Base-by-base conservation (phyloP, 2,329 filamentous ascomycete species). In the Xylaria sp. region DNA sequence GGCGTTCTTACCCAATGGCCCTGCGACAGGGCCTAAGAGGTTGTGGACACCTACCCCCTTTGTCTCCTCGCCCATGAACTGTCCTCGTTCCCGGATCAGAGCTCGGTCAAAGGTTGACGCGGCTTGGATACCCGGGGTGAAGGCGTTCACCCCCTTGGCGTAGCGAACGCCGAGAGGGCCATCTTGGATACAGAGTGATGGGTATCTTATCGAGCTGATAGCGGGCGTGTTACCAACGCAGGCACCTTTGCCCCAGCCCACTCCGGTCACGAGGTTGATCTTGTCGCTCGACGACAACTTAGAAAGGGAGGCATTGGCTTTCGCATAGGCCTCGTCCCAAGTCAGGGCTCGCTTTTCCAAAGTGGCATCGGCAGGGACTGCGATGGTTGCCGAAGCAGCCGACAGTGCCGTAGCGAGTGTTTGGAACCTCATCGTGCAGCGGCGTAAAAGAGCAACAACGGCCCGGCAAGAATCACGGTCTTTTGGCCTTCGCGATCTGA, bases 91-190 rank as follows among this genome's bases (percentile, higher is more conserved):
- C 57, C 88, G 86, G 78, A 95, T 92, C 52, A 95, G 79, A 1
- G 88, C 83, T 46, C 87, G 84, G 73, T 93, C 92, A 90, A 91
- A 96, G 0, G 91, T 95, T 1, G 90, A 85, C 0, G 90, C 92
- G 0, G 90, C 88, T 2, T 91, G 92, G 56, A 96, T 86, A 1
- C 90, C 92, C 0, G 92, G 91, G 0, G 92, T 90, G 73, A 94
- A 95, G 0, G 91, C 90, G 11, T 89, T 93, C 53, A 87, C 86
- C 70, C 88, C 85, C 56, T 89, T 86, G 28, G 85, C 86, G 73
- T 87, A 92, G 15, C 92, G 85, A 25, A 96, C 79, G 1, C 92
- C 92, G 2, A 94, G 79, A 0, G 92, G 92, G 0, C 91, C 91
- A 71, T 96, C 92, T 72, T 95, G 91, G 28, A 95, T 79, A 76